Base-by-base conservation (phyloP, 805 yeast species). In the Cyberlindnera lachancei region DNA sequence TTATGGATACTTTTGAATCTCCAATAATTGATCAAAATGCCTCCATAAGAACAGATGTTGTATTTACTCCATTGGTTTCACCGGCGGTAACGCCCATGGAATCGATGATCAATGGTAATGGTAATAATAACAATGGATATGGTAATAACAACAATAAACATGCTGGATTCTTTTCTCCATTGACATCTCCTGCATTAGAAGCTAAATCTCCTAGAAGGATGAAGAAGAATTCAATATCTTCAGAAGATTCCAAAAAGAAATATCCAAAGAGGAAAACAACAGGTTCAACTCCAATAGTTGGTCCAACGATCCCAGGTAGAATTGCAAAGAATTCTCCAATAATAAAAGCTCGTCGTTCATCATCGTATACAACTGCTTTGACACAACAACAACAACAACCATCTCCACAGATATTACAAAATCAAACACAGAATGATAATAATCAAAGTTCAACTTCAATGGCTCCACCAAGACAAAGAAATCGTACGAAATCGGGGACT, bases 41-140 rank as follows among this genome's bases (percentile, higher is more conserved):
- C 10, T 43, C 50, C 9, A 64, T 73, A 3, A 56, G 75, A 27
- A 75, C 79, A 1, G 79, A 73, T 38, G 73, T 72, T 30, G 72
- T 72, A 5, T 82, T 79, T 55, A 82, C 92, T 2, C 92, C 94
- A 1, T 62, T 82, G 38, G 72, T 79, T 2, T 79, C 88, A 3
- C 94, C 94, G 0, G 78, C 82, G 8, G 80, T 75, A 12, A 73
- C 86, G 3, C 86, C 86, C 1, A 45, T 68, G 46, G 85, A 59
- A 19, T 36, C 50, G 8, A 28, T 41, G 34, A 34, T 40, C 14
- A 36, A 33, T 10, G 37, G 35, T 23, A 38, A 34, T 13, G 18
- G 26, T 13, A 28, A 36, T 24, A 35, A 31, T 8, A 31, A 36
- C 6, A n/a, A n/a, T n/a, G n/a, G n/a, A n/a, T n/a, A n/a, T n/a